Evolutionary conservation across 1,139 yeast species (phyloP).

Genomic region (Taphrina pruni): DNA sequence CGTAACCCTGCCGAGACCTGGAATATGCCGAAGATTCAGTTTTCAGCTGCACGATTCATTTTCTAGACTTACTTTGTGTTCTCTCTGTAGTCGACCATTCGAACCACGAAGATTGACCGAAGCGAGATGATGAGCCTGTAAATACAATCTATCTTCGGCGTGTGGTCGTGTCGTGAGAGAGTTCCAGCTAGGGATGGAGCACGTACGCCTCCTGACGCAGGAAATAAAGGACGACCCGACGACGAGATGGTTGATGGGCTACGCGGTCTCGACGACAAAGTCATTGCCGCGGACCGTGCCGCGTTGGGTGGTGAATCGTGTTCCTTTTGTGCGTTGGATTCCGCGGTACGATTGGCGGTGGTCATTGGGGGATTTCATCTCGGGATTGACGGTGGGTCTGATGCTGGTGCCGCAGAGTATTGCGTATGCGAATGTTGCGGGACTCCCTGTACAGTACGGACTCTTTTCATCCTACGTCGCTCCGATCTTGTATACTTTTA

Average conservation of each 20-base stretch:
- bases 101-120: no score
- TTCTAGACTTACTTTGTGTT: no score
- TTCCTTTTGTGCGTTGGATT: constrained; percentile 84
- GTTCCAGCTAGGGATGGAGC: not conserved
- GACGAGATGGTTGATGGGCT: constrained; percentile 13
- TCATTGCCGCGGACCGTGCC: constrained; percentile 22
- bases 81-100: no score
- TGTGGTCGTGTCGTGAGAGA: not conserved
- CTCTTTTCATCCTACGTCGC: constrained; percentile 92
- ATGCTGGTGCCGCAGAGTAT: constrained; percentile 94
- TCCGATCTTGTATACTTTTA: constrained; percentile 82
- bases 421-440: constrained; percentile 92
- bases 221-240: constrained; percentile 33
- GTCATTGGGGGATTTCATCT: constrained; percentile 82
- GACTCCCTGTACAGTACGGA: constrained; percentile 81
- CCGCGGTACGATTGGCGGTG: constrained; percentile 79
- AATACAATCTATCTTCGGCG: no score
- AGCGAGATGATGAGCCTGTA: no score
- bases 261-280: constrained; percentile 3
- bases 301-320: constrained; percentile 48
- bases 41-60: not conserved
- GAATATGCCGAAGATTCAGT: not conserved
- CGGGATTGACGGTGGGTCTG: constrained; percentile 91
- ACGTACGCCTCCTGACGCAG: constrained; percentile 1
- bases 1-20: not conserved